Base-by-base conservation (phyloP, 1,284 basidiomycete species). In the Xerocomus minutiporus region DNA sequence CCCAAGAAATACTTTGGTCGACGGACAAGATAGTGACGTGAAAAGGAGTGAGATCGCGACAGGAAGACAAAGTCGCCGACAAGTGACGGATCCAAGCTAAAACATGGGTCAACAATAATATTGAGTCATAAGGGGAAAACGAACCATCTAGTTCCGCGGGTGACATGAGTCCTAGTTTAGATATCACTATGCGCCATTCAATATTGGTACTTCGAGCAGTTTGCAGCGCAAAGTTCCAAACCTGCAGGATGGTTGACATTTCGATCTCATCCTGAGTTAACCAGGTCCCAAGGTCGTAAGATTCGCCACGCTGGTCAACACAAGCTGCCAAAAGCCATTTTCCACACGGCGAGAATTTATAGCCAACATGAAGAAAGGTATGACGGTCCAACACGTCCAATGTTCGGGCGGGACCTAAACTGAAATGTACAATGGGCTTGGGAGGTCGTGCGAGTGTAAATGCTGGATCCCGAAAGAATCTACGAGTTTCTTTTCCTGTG, bases 301-400 rank as follows among this genome's bases (percentile, higher is more conserved):
- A 79, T 64, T 92, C 88, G 5, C 89, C 90, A 5, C 83, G 75
- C 61, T 91, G 82, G 61, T 93, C 91, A 9, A 88, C 71, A 60
- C 82, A 85, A n/a, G 81, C 75, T n/a, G 81, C 81, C 15, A 87
- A 64, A 3, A 91, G 72, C 90, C 89, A 92, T 64, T 83, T 84
- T 6, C 82, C 77, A 55, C 83, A 86, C 5, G 70, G 62, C 11
- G 83, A 83, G 2, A 85, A 59, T 34, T 72, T 71, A 65, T 93
- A 93, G 1, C 81, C 89, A 41, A 92, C 76, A 62, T 93, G 91
- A 41, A 93, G 71, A 42, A 92, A 69, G 2, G 79, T 83, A 56
- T 85, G 78, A 4, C 84, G 75, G 57, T 91, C 85, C 56, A 86
- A 59, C 3, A 91, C 82, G 53, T 88, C 88, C 40, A 88, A 68